Conservation (phyloP, 305 asterid species). For the Rubia tinctorum region DNA sequence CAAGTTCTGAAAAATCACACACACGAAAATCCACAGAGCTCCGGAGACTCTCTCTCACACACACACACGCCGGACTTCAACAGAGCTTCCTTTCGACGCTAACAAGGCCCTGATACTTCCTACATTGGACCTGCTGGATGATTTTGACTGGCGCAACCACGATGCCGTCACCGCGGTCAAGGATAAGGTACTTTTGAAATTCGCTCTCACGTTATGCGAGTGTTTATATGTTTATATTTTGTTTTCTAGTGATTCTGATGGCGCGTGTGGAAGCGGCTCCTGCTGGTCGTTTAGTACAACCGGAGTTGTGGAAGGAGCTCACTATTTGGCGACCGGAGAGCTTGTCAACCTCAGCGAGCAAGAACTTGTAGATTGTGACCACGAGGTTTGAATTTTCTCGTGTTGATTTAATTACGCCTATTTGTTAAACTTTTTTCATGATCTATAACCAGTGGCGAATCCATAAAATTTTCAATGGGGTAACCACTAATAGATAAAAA, state of each 20-base stretch:
- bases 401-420: constrained; percentile 2
- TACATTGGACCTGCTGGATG: constrained; percentile 56
- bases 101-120: constrained; percentile 71
- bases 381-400: constrained; percentile 52
- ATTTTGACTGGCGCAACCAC: constrained; percentile 83
- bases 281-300: constrained; percentile 91
- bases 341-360: constrained; percentile 88
- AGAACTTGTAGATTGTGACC: constrained; percentile 96
- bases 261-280: constrained; percentile 47
- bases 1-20: too few species aligned
- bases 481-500: too few species aligned
- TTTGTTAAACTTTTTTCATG: background rate
- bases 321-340: constrained; percentile 74
- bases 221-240: background rate
- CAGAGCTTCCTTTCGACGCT: constrained; percentile 62
- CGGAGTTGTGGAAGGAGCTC: constrained; percentile 85
- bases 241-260: background rate
- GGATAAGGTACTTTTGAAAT: constrained; percentile 48
- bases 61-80: too few species aligned
- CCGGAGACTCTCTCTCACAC: too few species aligned
- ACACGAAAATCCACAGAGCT: too few species aligned
- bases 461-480: too few species aligned
- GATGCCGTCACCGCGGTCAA: constrained; percentile 84
- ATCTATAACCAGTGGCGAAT: too few species aligned
- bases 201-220: background rate